A percentile compares a stretch with the other conserved stretches of the same genome.
Conservation (phyloP, 2,329 filamentous ascomycete genomes). For the Cladobotryum mycophilum region DNA sequence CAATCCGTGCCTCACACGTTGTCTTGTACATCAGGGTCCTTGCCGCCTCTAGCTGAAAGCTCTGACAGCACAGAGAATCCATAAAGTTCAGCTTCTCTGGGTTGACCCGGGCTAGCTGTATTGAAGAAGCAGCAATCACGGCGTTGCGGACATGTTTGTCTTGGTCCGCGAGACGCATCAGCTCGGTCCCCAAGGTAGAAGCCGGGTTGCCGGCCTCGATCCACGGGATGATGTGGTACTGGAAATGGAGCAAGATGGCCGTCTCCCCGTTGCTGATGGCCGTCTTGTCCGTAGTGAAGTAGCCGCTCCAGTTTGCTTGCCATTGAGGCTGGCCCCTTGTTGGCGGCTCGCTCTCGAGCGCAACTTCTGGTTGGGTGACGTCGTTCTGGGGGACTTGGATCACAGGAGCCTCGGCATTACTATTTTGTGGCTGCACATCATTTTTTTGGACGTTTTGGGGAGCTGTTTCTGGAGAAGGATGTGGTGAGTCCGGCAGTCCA, state of each 20-base stretch:
- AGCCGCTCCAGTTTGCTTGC: constrained; percentile 15
- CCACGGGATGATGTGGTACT: constrained; percentile 17
- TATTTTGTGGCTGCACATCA: background rate
- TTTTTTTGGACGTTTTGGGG: background rate
- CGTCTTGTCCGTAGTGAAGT: constrained; percentile 11
- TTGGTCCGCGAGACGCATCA: constrained; percentile 15
- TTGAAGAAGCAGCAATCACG: constrained; percentile 9
- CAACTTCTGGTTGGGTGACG: background rate
- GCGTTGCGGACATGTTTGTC: constrained; percentile 4
- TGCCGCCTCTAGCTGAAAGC: too few relatives aligned
- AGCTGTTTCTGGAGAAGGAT: background rate
- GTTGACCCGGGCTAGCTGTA: constrained; percentile 2
- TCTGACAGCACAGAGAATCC: too few relatives aligned
- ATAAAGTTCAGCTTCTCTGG: background rate
- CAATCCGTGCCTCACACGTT: too few relatives aligned
- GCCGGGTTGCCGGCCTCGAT: constrained; percentile 15
- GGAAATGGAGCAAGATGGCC: constrained; percentile 15
- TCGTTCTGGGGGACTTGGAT: too few relatives aligned
- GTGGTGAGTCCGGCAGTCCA: background rate
- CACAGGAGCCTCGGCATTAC: background rate
- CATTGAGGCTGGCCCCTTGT: background rate
- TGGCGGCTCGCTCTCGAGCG: background rate
- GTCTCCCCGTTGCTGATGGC: constrained; percentile 7
- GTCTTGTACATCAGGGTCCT: too few relatives aligned
- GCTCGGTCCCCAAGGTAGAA: constrained; percentile 12